phyloP scores from a whole-genome alignment of 176 grass and related monocot genomes.

The Aegilops sharonensis region DNA sequence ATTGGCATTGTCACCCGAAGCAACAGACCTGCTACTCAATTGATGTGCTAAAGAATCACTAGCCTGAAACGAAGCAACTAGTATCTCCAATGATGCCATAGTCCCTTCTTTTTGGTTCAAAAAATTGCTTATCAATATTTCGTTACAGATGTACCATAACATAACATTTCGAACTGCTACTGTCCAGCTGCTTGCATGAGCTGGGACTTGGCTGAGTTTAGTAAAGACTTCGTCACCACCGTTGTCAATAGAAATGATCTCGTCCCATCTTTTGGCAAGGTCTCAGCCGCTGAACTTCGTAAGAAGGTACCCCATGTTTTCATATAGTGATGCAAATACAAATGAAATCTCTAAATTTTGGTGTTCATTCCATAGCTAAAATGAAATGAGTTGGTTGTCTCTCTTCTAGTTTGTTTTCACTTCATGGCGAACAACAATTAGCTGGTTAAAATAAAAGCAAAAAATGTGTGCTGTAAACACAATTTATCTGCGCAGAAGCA shows the following conservation, averaged over 20 bases:
- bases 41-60: not conserved
- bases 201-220: constrained; percentile 63
- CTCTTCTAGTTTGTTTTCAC: not conserved
- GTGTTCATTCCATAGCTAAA: not conserved
- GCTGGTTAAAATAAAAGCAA: not conserved
- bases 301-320: constrained; percentile 32
- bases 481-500: not conserved
- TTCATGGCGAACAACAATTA: not conserved
- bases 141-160: not conserved
- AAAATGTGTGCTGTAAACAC: not conserved
- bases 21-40: not conserved
- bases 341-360: not conserved
- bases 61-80: not conserved
- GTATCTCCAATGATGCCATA: not conserved
- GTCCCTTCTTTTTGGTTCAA: not conserved
- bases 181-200: constrained; percentile 70
- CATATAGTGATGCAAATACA: not conserved
- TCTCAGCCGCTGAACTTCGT: constrained; percentile 37
- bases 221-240: constrained; percentile 55
- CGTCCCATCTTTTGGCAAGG: constrained; percentile 49
- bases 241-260: constrained; percentile 53
- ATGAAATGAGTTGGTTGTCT: not conserved
- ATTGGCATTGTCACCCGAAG: not conserved
- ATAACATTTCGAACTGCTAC: constrained; percentile 13
- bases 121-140: constrained; percentile 14